phyloP scores from a whole-genome alignment of 164 flowering plant species.

The Malania oleifera region DNA sequence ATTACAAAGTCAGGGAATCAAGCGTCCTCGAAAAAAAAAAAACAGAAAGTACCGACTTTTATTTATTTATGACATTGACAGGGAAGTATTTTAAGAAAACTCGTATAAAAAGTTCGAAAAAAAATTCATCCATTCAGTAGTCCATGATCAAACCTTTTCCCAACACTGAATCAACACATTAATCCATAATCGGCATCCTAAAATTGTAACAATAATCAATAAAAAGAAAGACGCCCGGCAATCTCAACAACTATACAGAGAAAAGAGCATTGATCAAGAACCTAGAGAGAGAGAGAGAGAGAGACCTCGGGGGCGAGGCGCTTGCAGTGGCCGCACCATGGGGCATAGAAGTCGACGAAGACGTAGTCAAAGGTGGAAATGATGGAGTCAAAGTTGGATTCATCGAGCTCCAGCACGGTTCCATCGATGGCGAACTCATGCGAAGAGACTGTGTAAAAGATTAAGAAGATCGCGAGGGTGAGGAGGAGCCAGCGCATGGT shows the following conservation, averaged over 20 bases:
- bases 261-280: not conserved
- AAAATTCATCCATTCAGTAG: not conserved
- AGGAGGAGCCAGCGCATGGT: not conserved
- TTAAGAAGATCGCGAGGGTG: not conserved
- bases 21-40: no score
- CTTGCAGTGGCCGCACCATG: constrained; percentile 99
- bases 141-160: not conserved
- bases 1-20: no score
- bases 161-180: no score
- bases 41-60: no score
- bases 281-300: not conserved
- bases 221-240: not conserved
- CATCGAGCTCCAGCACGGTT: constrained; percentile 71
- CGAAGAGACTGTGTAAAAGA: not conserved
- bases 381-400: constrained; percentile 78
- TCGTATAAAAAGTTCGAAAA: no score
- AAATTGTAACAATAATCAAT: not conserved
- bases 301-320: constrained; percentile 84
- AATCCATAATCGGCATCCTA: no score
- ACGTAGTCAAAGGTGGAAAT: constrained; percentile 72
- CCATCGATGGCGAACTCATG: constrained; percentile 45
- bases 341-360: constrained; percentile 92
- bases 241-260: not conserved
- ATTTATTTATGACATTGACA: no score
- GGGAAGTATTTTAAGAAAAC: no score